Percentiles rank a stretch among this genome's conserved stretches.
Evolutionary conservation across 306 rosid species (phyloP).

Genomic region (Argentina anserina): DNA sequence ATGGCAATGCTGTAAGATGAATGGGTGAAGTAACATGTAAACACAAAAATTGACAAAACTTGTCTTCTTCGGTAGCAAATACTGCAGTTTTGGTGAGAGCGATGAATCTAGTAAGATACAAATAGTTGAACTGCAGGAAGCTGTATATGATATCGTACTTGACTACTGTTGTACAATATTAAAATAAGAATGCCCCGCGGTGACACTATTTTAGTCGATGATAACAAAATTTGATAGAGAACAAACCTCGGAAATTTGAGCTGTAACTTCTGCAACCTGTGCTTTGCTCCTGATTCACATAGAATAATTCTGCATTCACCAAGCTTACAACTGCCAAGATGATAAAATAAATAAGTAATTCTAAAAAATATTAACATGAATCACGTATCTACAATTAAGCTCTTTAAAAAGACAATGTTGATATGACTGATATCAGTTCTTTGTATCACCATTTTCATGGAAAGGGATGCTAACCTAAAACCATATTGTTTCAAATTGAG

Average conservation of each 20-base stretch:
- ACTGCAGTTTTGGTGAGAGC: constrained; percentile 1
- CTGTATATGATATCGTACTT: background rate
- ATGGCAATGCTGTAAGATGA: background rate
- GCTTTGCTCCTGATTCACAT: constrained; percentile 87
- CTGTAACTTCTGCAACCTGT: constrained; percentile 82
- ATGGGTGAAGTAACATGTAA: background rate
- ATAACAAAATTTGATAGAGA: background rate
- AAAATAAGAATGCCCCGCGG: background rate
- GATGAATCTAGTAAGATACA: background rate
- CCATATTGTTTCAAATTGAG: background rate
- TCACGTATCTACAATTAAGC: background rate
- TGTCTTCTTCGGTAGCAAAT: background rate
- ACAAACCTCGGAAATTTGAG: constrained; percentile 89
- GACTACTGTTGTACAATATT: background rate
- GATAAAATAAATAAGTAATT: background rate
- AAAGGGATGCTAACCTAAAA: background rate
- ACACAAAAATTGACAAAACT: background rate
- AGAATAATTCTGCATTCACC: constrained; percentile 82
- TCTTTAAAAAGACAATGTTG: background rate
- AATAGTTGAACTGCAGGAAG: background rate
- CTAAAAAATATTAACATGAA: background rate
- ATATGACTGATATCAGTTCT: background rate
- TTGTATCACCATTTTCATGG: background rate
- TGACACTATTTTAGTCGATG: background rate
- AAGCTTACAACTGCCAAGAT: constrained; percentile 65